phyloP scores from a whole-genome alignment of 495 filamentous ascomycete genomes.

The Xylaria sp. region DNA sequence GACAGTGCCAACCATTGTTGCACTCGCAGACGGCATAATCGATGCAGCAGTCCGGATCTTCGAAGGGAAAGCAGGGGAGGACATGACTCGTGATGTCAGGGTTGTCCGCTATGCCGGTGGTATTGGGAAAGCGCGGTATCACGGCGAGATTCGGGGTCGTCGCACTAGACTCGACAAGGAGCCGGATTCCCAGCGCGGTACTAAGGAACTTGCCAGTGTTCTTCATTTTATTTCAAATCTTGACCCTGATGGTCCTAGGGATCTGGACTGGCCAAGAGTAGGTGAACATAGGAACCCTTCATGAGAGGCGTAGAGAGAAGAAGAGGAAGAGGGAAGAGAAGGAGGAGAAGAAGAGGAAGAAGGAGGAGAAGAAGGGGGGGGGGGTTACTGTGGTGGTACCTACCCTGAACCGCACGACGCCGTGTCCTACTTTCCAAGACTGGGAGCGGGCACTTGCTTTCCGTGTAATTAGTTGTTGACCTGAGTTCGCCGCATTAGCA shows the following conservation, averaged over 20 bases:
- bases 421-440: background rate
- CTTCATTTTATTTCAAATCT: background rate
- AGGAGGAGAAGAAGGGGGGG: background rate
- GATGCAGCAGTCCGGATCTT: slow-evolving; percentile 38
- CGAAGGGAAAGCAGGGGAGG: slow-evolving; percentile 34
- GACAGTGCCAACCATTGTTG: slow-evolving; percentile 29
- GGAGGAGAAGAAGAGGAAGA: background rate
- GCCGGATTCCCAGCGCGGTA: background rate
- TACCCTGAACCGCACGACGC: background rate
- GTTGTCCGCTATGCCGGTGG: background rate
- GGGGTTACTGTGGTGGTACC: background rate
- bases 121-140: slow-evolving; percentile 7
- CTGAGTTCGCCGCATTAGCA: background rate
- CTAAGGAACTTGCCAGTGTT: background rate
- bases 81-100: background rate
- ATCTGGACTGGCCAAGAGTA: background rate
- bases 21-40: slow-evolving; percentile 33
- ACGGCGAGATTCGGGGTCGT: background rate
- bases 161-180: background rate
- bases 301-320: too few relatives aligned
- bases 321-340: background rate
- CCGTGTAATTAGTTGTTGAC: background rate
- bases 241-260: background rate
- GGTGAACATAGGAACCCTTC: too few relatives aligned
- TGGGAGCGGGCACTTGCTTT: background rate